phyloP scores from a whole-genome alignment of 805 yeast species.

The Ogataea paradorogensis region DNA sequence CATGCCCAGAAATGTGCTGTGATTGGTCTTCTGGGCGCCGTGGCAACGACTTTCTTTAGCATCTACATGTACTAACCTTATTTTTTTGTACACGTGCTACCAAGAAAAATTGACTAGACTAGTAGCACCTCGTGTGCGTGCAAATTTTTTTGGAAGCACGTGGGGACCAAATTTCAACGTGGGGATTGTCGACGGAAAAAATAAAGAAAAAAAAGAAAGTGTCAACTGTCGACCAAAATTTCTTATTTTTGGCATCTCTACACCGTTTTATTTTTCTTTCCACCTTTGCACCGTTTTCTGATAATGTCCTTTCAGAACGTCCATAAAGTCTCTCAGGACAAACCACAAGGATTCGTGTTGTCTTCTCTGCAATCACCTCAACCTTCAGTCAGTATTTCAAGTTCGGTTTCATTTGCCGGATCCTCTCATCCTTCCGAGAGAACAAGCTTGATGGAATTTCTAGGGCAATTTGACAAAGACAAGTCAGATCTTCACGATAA shows the following conservation, averaged over 20 bases:
- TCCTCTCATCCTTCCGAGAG: conserved; percentile 9
- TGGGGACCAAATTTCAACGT: conserved; percentile 5
- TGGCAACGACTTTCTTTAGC: neutral
- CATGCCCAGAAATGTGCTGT: neutral
- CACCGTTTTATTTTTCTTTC: conserved; percentile 4
- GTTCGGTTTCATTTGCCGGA: conserved; percentile 16
- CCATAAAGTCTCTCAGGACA: conserved; percentile 9
- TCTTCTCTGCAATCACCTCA: conserved; percentile 24
- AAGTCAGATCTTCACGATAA: conserved; percentile 1
- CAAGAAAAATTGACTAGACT: conserved; percentile 3
- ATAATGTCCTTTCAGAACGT: conserved; percentile 7
- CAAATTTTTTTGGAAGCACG: conserved; percentile 8
- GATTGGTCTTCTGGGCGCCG: neutral
- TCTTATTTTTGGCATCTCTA: neutral
- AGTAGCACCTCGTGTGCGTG: conserved; percentile 18
- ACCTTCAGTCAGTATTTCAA: conserved; percentile 23
- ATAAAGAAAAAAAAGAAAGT: no score
- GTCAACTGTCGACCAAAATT: neutral
- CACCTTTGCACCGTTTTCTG: conserved; percentile 10
- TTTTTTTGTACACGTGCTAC: conserved; percentile 6
- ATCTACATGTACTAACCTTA: neutral
- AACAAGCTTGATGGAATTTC: conserved; percentile 16
- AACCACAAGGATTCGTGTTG: conserved; percentile 17
- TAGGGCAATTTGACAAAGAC: conserved; percentile 20
- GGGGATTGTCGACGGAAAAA: no score